phyloP scores from a whole-genome alignment of 2,329 filamentous ascomycete species.

The Calonectria ilicicola region DNA sequence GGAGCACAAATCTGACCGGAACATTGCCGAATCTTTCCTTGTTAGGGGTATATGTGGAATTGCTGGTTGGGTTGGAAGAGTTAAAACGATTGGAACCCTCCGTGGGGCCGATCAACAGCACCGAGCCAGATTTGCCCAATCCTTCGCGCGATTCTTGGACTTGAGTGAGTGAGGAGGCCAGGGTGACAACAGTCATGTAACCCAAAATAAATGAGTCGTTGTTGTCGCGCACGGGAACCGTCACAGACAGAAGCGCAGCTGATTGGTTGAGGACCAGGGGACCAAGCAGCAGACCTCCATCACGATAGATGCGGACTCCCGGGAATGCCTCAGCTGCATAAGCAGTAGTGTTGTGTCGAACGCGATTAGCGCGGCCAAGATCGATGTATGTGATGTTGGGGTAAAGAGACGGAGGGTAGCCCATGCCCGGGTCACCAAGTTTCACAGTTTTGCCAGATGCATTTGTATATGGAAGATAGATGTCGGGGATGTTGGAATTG shows the following conservation, averaged over 20 bases:
- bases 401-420: constrained; percentile 79
- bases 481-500: constrained; percentile 56
- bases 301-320: constrained; percentile 61
- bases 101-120: constrained; percentile 77
- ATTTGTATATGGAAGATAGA: constrained; percentile 72
- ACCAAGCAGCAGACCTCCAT: constrained; percentile 77
- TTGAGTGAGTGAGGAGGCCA: constrained; percentile 72
- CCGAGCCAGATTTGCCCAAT: constrained; percentile 75
- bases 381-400: constrained; percentile 80
- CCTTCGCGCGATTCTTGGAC: constrained; percentile 76
- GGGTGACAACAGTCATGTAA: constrained; percentile 85
- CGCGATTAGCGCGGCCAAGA: constrained; percentile 54
- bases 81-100: constrained; percentile 75
- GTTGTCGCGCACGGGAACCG: constrained; percentile 79
- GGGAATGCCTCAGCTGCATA: constrained; percentile 63
- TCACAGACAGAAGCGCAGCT: constrained; percentile 83
- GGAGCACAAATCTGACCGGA: constrained; percentile 70
- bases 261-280: constrained; percentile 79
- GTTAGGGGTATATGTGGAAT: constrained; percentile 56
- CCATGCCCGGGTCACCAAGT: constrained; percentile 72
- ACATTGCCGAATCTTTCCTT: constrained; percentile 54
- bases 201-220: constrained; percentile 75
- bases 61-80: constrained; percentile 57
- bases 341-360: constrained; percentile 54
- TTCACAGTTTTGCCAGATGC: constrained; percentile 68